Evolutionary conservation across 768 basidiomycete genomes (phyloP).

Genomic region (Termitomyces sp.): DNA sequence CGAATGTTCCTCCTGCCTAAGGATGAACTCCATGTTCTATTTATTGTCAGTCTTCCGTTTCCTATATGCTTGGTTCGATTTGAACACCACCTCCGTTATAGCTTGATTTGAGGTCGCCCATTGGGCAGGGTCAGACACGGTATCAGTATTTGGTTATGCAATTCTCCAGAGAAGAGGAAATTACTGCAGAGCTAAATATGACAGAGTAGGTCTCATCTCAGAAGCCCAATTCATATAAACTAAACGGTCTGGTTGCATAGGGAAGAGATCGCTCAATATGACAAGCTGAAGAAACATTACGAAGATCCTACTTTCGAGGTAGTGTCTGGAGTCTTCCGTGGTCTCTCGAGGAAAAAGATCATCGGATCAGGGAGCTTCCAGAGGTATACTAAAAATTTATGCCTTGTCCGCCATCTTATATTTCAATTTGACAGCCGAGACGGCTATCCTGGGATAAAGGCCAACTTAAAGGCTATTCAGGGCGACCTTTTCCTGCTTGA

Average conservation of each 20-base stretch:
- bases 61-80: not conserved
- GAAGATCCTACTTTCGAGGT: conserved; percentile 96
- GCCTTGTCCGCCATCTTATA: not conserved
- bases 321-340: conserved; percentile 90
- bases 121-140: conserved; percentile 95
- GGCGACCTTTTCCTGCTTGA: conserved; percentile 98
- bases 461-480: conserved; percentile 93
- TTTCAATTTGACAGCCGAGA: conserved; percentile 53
- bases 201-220: conserved; percentile 62
- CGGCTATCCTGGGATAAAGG: conserved; percentile 94
- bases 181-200: conserved; percentile 92
- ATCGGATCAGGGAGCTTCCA: conserved; percentile 84
- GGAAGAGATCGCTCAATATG: conserved; percentile 74
- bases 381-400: conserved; percentile 42
- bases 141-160: conserved; percentile 99
- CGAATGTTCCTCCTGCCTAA: conserved; percentile 91
- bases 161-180: conserved; percentile 95
- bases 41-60: conserved; percentile 66
- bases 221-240: not conserved
- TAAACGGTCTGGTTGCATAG: conserved; percentile 30
- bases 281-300: conserved; percentile 88
- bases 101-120: conserved; percentile 90
- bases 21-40: conserved; percentile 92
- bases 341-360: conserved; percentile 87
- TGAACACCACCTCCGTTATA: conserved; percentile 23